phyloP scores from a whole-genome alignment of 495 filamentous ascomycete genomes.

The Cercophora samala region DNA sequence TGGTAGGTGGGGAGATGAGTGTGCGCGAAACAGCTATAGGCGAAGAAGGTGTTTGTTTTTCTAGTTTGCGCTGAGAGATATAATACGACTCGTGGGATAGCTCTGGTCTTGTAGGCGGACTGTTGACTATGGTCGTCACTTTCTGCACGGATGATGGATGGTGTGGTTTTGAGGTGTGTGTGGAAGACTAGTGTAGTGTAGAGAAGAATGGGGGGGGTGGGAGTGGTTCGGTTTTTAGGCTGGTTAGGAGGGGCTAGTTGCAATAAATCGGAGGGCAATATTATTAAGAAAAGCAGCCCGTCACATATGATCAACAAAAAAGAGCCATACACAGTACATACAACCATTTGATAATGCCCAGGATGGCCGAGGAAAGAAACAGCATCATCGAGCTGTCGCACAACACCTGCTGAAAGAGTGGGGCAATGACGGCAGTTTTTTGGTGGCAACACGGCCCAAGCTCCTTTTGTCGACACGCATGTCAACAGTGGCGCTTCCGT shows the following conservation, averaged over 20 bases:
- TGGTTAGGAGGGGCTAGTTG: not conserved
- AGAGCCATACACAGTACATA: too few relatives aligned
- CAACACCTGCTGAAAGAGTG: slow-evolving; percentile 22
- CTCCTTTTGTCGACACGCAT: not conserved
- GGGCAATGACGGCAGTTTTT: slow-evolving; percentile 26
- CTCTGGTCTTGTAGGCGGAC: not conserved
- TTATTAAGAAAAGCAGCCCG: not conserved
- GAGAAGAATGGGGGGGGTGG: not conserved
- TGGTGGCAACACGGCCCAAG: slow-evolving; percentile 6
- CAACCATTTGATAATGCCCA: not conserved
- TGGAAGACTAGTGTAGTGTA: too few relatives aligned
- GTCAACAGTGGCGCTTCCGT: not conserved
- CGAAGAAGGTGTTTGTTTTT: not conserved
- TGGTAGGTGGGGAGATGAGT: too few relatives aligned
- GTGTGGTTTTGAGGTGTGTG: not conserved
- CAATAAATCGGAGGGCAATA: not conserved
- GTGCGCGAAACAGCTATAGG: not conserved
- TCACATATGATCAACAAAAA: not conserved
- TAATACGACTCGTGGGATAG: not conserved
- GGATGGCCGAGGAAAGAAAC: slow-evolving; percentile 8
- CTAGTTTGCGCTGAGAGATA: not conserved
- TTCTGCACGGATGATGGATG: not conserved
- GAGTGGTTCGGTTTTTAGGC: not conserved
- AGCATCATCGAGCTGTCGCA: slow-evolving; percentile 22
- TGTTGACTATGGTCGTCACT: not conserved